phyloP scores from a whole-genome alignment of 768 basidiomycete genomes.

The Galerina sulciceps region DNA sequence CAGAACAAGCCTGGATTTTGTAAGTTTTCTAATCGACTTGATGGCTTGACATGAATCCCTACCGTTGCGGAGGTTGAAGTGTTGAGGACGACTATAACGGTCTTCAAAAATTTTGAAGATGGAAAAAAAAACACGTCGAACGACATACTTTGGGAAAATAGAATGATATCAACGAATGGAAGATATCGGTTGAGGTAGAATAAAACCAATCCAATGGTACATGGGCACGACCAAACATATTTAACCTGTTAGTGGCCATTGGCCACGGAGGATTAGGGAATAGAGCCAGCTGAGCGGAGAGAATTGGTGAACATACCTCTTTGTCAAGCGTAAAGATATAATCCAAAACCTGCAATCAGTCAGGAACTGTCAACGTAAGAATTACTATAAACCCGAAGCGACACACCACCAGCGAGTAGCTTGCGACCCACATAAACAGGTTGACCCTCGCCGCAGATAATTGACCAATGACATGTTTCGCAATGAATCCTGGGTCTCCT shows the following conservation, averaged over 20 bases:
- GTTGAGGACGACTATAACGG: no score
- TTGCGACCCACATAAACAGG: neutral
- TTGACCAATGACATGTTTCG: no score
- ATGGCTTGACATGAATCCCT: no score
- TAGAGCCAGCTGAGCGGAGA: neutral
- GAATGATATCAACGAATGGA: constrained; percentile 5
- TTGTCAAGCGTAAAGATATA: constrained; percentile 5
- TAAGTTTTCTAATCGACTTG: no score
- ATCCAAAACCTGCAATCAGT: neutral
- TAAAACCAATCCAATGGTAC: constrained; percentile 3
- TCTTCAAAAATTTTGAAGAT: no score
- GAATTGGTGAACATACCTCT: neutral
- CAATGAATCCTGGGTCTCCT: no score
- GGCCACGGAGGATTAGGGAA: neutral
- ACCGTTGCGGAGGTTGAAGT: no score
- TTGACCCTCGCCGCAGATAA: neutral
- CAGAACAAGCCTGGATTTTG: neutral
- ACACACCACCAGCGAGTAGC: neutral
- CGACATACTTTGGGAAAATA: constrained; percentile 4
- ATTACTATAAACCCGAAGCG: neutral
- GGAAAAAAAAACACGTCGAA: no score
- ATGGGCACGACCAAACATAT: constrained; percentile 10
- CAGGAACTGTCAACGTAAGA: neutral
- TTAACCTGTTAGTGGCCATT: neutral
- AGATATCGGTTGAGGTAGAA: constrained; percentile 14